A percentile compares a stretch with the other conserved stretches of the same genome.
Conservation (phyloP, 2,329 filamentous ascomycete species). For the Beauveria rudraprayagi region DNA sequence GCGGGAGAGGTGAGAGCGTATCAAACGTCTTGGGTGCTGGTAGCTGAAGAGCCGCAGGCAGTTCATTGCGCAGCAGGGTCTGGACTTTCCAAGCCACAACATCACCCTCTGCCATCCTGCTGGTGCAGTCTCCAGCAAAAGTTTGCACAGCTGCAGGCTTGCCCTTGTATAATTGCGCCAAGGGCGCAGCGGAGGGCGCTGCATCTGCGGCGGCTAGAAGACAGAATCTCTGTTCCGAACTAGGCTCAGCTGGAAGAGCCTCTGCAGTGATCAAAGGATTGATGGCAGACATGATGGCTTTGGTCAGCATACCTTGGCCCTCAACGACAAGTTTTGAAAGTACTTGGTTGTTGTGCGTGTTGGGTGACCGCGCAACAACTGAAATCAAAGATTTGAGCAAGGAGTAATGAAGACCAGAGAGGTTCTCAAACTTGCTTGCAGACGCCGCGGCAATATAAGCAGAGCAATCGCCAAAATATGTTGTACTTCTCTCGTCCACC, state of each 20-base stretch:
- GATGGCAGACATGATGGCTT: conserved; percentile 19
- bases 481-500: conserved; percentile 33
- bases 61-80: conserved; percentile 33
- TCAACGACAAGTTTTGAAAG: conserved; percentile 20
- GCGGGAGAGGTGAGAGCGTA: conserved; percentile 21
- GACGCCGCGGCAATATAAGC: conserved; percentile 11
- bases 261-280: conserved; percentile 23
- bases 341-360: neutral
- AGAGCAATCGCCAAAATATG: conserved; percentile 28
- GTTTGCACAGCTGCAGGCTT: conserved; percentile 26
- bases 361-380: neutral
- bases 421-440: conserved; percentile 13
- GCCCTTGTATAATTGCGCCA: conserved; percentile 17
- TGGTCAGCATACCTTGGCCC: conserved; percentile 22
- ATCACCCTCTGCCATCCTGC: conserved; percentile 27
- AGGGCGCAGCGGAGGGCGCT: conserved; percentile 16
- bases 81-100: conserved; percentile 38
- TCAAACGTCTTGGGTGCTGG: conserved; percentile 28
- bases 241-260: conserved; percentile 20
- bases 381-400: conserved; percentile 15
- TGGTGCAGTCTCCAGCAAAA: conserved; percentile 27
- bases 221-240: conserved; percentile 17
- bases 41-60: conserved; percentile 24
- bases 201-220: conserved; percentile 29
- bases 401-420: conserved; percentile 18